phyloP scores from a whole-genome alignment of 1,284 basidiomycete genomes.

The Tilletia setariae region DNA sequence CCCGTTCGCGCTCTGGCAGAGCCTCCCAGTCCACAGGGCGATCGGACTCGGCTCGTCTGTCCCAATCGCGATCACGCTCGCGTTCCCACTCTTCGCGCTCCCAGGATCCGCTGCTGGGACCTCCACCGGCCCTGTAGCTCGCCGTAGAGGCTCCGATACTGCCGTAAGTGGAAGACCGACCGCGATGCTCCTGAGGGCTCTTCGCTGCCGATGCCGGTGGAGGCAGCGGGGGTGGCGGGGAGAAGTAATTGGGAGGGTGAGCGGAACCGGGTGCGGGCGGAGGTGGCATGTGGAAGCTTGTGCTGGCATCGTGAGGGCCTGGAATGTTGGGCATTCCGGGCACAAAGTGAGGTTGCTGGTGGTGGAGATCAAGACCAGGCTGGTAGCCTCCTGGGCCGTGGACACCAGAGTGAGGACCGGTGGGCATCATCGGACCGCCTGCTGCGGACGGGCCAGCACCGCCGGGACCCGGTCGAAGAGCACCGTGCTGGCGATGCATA shows the following conservation, averaged over 20 bases:
- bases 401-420: no score
- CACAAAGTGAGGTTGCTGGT: neutral
- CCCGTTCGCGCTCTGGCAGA: neutral
- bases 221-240: neutral
- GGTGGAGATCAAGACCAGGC: neutral
- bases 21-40: neutral
- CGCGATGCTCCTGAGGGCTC: neutral
- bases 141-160: neutral
- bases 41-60: neutral
- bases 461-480: no score
- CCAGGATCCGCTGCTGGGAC: no score
- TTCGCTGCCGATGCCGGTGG: neutral
- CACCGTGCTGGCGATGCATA: neutral
- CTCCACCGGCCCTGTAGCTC: neutral
- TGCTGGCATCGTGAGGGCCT: neutral
- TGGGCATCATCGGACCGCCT: no score
- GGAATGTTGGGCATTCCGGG: neutral
- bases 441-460: no score
- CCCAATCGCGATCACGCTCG: constrained; percentile 1
- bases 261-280: no score
- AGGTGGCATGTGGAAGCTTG: neutral
- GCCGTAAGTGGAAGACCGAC: neutral
- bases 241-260: neutral
- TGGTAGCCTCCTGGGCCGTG: no score
- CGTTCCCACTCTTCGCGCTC: neutral